Conservation (phyloP, 352 stramenopile species). For the Aphanomyces euteiches region DNA sequence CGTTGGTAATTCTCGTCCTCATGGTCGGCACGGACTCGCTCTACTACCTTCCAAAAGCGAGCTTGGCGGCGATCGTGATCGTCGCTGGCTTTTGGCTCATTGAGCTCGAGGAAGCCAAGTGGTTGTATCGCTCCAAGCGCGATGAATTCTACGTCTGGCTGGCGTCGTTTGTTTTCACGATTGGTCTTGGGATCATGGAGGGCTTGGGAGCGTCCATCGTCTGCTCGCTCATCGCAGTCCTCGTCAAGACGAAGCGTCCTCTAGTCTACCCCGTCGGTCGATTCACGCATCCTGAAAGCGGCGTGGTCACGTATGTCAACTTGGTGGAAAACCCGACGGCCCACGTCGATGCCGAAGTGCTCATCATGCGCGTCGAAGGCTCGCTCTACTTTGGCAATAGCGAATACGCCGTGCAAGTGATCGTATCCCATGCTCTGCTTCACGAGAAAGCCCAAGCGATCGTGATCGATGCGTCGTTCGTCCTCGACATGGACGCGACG, state of each 20-base stretch:
- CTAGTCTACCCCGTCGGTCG: constrained; percentile 42
- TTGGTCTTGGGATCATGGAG: constrained; percentile 45
- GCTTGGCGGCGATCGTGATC: constrained; percentile 85
- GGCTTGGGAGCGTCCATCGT: constrained; percentile 53
- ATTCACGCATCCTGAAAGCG: not conserved
- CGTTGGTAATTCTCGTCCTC: constrained; percentile 79
- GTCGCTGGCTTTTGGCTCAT: constrained; percentile 84
- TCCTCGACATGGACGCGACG: constrained; percentile 82
- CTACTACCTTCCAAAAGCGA: constrained; percentile 81
- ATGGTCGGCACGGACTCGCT: constrained; percentile 80
- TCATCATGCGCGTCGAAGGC: constrained; percentile 53
- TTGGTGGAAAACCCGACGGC: constrained; percentile 45
- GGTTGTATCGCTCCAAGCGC: constrained; percentile 66
- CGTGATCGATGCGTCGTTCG: constrained; percentile 66
- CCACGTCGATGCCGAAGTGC: constrained; percentile 43
- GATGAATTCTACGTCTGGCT: constrained; percentile 64
- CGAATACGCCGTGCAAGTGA: constrained; percentile 37
- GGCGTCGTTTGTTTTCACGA: constrained; percentile 52
- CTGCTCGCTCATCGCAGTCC: constrained; percentile 51
- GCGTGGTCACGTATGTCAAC: constrained; percentile 37
- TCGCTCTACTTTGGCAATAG: constrained; percentile 63
- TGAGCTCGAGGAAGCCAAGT: constrained; percentile 77
- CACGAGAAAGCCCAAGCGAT: constrained; percentile 23
- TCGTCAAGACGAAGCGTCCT: constrained; percentile 54
- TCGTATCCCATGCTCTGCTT: constrained; percentile 9